Evolutionary conservation across 2,329 filamentous ascomycete genomes (phyloP).

Genomic region (Scedosporium dehoogii): DNA sequence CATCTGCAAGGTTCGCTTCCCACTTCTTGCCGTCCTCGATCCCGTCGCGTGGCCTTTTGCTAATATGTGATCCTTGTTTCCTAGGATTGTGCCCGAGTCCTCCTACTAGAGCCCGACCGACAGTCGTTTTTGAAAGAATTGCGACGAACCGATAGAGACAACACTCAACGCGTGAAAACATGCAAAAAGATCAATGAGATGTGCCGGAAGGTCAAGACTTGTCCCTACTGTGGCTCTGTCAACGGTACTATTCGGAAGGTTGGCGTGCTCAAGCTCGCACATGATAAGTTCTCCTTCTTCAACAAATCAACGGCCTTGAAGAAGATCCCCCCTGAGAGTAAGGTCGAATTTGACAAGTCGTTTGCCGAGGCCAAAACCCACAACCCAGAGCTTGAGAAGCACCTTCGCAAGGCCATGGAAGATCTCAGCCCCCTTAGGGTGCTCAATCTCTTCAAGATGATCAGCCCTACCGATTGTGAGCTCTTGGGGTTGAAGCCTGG

Average conservation of each 20-base stretch:
- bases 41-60: slow-evolving; percentile 3
- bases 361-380: slow-evolving; percentile 70
- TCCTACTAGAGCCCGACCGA: slow-evolving; percentile 73
- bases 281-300: slow-evolving; percentile 84
- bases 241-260: slow-evolving; percentile 92
- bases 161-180: slow-evolving; percentile 71
- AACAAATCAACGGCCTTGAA: slow-evolving; percentile 81
- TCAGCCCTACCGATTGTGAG: slow-evolving; percentile 79
- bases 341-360: slow-evolving; percentile 75
- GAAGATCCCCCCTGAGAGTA: slow-evolving; percentile 73
- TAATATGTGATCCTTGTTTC: not conserved
- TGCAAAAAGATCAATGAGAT: slow-evolving; percentile 83
- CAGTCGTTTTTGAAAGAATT: slow-evolving; percentile 70
- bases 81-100: slow-evolving; percentile 68
- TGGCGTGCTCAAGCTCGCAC: slow-evolving; percentile 83
- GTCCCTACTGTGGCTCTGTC: slow-evolving; percentile 68
- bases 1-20: slow-evolving; percentile 64
- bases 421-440: slow-evolving; percentile 86
- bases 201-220: slow-evolving; percentile 77
- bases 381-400: slow-evolving; percentile 79
- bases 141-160: slow-evolving; percentile 74
- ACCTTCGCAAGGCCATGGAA: slow-evolving; percentile 85
- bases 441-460: slow-evolving; percentile 82
- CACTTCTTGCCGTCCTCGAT: not conserved
- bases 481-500: slow-evolving; percentile 78